Evolutionary conservation across 2,329 filamentous ascomycete genomes (phyloP).

Genomic region (Aspergillus bombycis): DNA sequence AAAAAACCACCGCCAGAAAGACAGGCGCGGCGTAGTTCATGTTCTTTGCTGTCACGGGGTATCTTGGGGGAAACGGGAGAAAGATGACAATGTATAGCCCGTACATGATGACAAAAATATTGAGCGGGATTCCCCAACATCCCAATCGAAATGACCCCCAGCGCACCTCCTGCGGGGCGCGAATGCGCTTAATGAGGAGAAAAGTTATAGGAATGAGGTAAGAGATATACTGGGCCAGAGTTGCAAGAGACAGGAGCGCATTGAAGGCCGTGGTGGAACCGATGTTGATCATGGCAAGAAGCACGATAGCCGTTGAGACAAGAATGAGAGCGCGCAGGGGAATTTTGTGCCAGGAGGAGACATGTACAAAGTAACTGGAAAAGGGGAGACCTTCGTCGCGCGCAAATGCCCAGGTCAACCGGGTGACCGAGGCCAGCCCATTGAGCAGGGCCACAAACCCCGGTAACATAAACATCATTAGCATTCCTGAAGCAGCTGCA

Average conservation of each 20-base stretch:
- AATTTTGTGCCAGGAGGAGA: constrained; percentile 41
- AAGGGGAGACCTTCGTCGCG: constrained; percentile 48
- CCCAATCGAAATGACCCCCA: constrained; percentile 27
- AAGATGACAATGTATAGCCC: constrained; percentile 27
- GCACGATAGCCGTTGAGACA: constrained; percentile 28
- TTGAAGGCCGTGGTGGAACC: constrained; percentile 53
- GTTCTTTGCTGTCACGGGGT: constrained; percentile 26
- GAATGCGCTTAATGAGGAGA: constrained; percentile 22
- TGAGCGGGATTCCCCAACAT: constrained; percentile 19
- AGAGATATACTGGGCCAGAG: constrained; percentile 53
- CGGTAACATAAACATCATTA: constrained; percentile 37
- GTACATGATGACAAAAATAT: constrained; percentile 26
- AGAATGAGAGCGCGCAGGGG: constrained; percentile 42
- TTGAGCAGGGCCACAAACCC: constrained; percentile 23
- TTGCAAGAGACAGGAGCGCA: constrained; percentile 54
- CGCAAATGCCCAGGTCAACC: constrained; percentile 49
- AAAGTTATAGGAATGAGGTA: constrained; percentile 52
- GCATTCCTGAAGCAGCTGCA: constrained; percentile 46
- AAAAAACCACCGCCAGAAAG: constrained; percentile 20
- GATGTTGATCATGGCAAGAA: constrained; percentile 25
- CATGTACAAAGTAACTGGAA: constrained; percentile 28
- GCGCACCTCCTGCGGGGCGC: constrained; percentile 2
- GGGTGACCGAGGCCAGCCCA: constrained; percentile 38
- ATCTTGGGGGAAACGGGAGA: constrained; percentile 25
- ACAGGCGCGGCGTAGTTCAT: constrained; percentile 31